phyloP scores from a whole-genome alignment of 2,329 filamentous ascomycete species.

The Penicillium sp. region DNA sequence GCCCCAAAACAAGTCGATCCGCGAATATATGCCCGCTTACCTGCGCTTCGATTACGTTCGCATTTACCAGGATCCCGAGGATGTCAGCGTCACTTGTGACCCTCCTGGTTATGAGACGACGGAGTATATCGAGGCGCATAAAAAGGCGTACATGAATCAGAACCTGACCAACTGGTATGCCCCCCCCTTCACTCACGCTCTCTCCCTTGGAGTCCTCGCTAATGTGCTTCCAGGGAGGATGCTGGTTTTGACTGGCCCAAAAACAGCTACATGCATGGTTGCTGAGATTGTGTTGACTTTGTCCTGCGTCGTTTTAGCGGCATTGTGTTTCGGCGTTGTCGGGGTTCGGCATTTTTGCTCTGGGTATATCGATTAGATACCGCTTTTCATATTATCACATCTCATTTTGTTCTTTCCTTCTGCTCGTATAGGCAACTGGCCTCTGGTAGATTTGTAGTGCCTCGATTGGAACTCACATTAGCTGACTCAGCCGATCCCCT shows the following conservation, averaged over 20 bases:
- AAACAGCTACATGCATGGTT: slow-evolving; percentile 60
- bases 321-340: slow-evolving; percentile 30
- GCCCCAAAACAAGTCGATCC: slow-evolving; percentile 58
- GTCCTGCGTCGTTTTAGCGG: slow-evolving; percentile 26
- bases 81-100: slow-evolving; percentile 63
- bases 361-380: slow-evolving; percentile 10
- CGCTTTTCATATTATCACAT: slow-evolving; percentile 4
- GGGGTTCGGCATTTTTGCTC: slow-evolving; percentile 14
- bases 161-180: slow-evolving; percentile 63
- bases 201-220: neutral
- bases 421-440: neutral
- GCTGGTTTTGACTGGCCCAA: slow-evolving; percentile 59
- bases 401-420: neutral
- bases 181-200: neutral
- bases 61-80: slow-evolving; percentile 64
- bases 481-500: slow-evolving; percentile 6
- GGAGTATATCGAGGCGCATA: slow-evolving; percentile 59
- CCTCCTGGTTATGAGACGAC: slow-evolving; percentile 66
- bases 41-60: slow-evolving; percentile 69
- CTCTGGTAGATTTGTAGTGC: neutral
- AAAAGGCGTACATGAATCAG: slow-evolving; percentile 59
- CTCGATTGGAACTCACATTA: too few species aligned
- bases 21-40: slow-evolving; percentile 57
- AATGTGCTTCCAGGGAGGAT: slow-evolving; percentile 34
- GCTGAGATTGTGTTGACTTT: slow-evolving; percentile 33